Evolutionary conservation across 176 grass and related monocot species (phyloP), one percentile per base, ranked within the genome.

Genomic region (Miscanthus lutarioriparius): DNA sequence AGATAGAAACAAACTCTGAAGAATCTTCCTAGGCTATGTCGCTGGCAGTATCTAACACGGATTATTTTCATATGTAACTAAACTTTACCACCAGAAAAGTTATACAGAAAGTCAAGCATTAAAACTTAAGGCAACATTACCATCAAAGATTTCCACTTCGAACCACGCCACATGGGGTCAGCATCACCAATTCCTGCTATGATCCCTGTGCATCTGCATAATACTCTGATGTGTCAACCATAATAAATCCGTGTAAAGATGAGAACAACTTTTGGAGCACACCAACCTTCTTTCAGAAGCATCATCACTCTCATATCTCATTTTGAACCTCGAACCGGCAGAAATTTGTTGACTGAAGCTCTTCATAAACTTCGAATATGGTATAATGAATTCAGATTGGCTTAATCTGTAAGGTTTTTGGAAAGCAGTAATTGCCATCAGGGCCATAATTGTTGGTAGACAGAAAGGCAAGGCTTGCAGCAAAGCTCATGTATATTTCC

Each of bases 241-340:
- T 12, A 27, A 76, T 43, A 43, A 78, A 65, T 65, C 82, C 25
- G 56, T 16, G 67, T n/a, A 80, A 80, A 63, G 66, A 68, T 2
- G 39, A 71, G 20, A 20, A 0, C 8, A 78, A 36, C 53, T 73
- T 27, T 38, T 79, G 77, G 30, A 86, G 23, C 5, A 62, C 11
- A 70, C 69, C 28, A 74, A 98, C 97, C 97, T 99, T 87, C 90
- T 85, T 56, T 99, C 97, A 3, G 86, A 51, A 75, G 91, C 79
- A 89, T 99, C 97, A 70, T 99, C 97, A 94, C 89, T 92, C 84
- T 96, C 97, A 78, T 85, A 94, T 80, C 77, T 86, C 97, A 96
- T 90, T 83, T 89, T 99, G 56, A 99, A 99, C 86, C 97, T 94
- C 70, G 82, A 73, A 62, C 97, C 97, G 75, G 91, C 71, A 32